phyloP scores from a whole-genome alignment of 148 eudicot genomes.

The Limonium bicolor region DNA sequence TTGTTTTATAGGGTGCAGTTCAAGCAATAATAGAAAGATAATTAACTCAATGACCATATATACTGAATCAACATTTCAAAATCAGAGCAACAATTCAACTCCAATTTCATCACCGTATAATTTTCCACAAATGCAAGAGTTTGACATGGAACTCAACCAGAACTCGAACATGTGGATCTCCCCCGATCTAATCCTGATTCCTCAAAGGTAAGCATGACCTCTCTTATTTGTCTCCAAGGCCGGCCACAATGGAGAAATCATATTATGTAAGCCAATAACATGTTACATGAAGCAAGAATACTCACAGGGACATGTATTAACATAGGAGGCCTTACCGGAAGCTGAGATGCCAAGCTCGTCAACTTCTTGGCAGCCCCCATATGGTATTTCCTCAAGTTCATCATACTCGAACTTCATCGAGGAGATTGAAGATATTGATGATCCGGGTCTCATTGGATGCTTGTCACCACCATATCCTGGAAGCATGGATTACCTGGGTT shows the following conservation, averaged over 20 bases:
- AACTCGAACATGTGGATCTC: constrained; percentile 37
- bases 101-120: constrained; percentile 48
- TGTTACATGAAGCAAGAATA: constrained; percentile 58
- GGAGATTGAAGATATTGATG: constrained; percentile 41
- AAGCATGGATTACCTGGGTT: constrained; percentile 28
- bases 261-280: too few relatives aligned
- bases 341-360: constrained; percentile 21
- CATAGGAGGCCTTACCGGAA: constrained; percentile 25
- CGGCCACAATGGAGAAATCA: too few relatives aligned
- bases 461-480: constrained; percentile 5
- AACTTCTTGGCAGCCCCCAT: constrained; percentile 34
- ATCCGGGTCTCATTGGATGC: constrained; percentile 28
- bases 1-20: constrained; percentile 13
- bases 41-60: constrained; percentile 26
- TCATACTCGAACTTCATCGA: constrained; percentile 58
- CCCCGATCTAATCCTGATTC: constrained; percentile 66
- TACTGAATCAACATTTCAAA: constrained; percentile 16
- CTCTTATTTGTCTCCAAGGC: too few relatives aligned
- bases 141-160: constrained; percentile 28
- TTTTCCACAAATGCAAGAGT: constrained; percentile 22
- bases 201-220: constrained; percentile 44
- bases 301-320: constrained; percentile 24
- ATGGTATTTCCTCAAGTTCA: constrained; percentile 52
- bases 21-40: constrained; percentile 13
- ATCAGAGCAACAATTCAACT: constrained; percentile 40